phyloP scores from a whole-genome alignment of 2,329 filamentous ascomycete genomes.

The Nemania sp. region DNA sequence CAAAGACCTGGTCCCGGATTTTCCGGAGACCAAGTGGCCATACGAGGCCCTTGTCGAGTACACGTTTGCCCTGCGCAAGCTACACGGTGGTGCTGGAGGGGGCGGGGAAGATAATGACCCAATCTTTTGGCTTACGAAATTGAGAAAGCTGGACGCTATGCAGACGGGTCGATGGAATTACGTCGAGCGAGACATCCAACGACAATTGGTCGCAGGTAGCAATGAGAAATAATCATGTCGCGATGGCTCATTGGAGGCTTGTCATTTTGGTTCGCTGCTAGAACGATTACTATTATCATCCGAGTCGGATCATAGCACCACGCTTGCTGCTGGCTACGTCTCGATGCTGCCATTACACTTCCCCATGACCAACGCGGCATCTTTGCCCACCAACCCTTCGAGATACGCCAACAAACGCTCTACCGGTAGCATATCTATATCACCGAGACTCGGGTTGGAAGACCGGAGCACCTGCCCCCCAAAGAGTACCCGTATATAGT shows the following conservation, averaged over 20 bases:
- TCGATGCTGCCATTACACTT: conserved; percentile 35
- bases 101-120: conserved; percentile 52
- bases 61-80: conserved; percentile 60
- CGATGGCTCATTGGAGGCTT: not conserved
- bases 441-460: conserved; percentile 69
- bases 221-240: conserved; percentile 12
- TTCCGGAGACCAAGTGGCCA: conserved; percentile 70
- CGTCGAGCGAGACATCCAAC: conserved; percentile 51
- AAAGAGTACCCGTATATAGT: conserved; percentile 71
- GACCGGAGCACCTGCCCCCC: conserved; percentile 69
- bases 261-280: not conserved
- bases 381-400: conserved; percentile 68
- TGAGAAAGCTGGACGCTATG: conserved; percentile 74
- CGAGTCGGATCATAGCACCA: not conserved
- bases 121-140: conserved; percentile 62
- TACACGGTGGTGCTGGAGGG: conserved; percentile 51
- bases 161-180: conserved; percentile 77
- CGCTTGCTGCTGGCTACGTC: not conserved
- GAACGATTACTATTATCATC: conserved; percentile 1
- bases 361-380: conserved; percentile 50
- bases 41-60: conserved; percentile 85
- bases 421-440: conserved; percentile 72
- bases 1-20: conserved; percentile 66
- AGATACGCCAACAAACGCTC: conserved; percentile 70
- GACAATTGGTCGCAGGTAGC: conserved; percentile 33